These are phyloP conservation scores for Lactifluus rugatus DNA, from an alignment of 768 basidiomycete genomes.

Conservation along the genomic window DNA sequence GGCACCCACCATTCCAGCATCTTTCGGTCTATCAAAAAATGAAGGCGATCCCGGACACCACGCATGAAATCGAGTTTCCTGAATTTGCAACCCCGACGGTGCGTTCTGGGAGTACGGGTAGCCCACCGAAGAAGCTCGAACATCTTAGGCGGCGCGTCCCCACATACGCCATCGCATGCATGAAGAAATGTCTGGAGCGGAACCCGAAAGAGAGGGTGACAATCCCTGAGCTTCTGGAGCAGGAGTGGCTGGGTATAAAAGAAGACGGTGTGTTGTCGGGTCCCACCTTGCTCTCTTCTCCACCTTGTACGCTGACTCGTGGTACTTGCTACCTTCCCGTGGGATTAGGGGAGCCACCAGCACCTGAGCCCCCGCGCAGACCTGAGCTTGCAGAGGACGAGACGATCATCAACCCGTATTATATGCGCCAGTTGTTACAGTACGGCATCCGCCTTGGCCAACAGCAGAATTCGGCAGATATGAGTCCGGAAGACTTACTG, in stretches of 20 bases:
- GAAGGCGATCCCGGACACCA: constrained; percentile 80
- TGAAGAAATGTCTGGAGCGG: constrained; percentile 72
- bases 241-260: constrained; percentile 67
- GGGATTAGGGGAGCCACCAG: constrained; percentile 23
- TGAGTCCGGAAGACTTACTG: constrained; percentile 28
- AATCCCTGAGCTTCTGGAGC: constrained; percentile 77
- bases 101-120: constrained; percentile 23
- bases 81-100: constrained; percentile 48
- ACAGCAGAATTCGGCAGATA: constrained; percentile 16
- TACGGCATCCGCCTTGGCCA: constrained; percentile 60
- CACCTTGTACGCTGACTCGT: constrained; percentile 1
- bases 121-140: constrained; percentile 48
- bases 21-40: constrained; percentile 82
- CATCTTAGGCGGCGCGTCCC: constrained; percentile 66
- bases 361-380: constrained; percentile 27
- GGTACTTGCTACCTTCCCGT: neutral
- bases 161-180: constrained; percentile 64
- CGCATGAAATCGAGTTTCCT: constrained; percentile 74
- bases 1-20: constrained; percentile 84
- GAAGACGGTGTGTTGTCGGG: constrained; percentile 38
- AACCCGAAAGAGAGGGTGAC: constrained; percentile 76
- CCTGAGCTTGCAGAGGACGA: constrained; percentile 39
- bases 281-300: neutral
- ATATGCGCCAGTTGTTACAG: constrained; percentile 63
- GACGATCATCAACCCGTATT: constrained; percentile 68